Evolutionary conservation across 2,329 filamentous ascomycete species (phyloP).

Genomic region (Colletotrichum eleusines): DNA sequence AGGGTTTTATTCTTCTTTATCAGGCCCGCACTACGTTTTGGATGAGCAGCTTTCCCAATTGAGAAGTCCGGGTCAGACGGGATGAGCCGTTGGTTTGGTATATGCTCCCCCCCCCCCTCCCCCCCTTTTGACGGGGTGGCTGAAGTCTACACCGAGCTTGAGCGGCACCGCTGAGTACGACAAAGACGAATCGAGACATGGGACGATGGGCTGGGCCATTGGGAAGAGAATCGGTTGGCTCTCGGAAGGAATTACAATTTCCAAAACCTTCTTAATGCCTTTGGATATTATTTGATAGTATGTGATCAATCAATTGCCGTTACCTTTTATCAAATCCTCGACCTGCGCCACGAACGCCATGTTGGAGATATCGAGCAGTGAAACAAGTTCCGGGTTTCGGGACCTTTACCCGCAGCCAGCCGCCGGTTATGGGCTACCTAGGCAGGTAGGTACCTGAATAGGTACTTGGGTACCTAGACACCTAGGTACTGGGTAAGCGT

Average conservation of each 20-base stretch:
- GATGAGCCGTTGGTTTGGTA: background rate
- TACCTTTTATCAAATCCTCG: background rate
- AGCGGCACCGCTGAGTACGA: too few relatives aligned
- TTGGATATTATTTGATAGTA: too few relatives aligned
- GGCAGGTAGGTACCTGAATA: too few relatives aligned
- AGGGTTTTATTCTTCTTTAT: background rate
- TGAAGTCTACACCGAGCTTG: background rate
- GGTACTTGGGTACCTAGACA: too few relatives aligned
- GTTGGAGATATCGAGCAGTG: background rate
- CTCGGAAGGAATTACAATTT: background rate
- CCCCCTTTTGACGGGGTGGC: background rate
- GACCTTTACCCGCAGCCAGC: constrained; percentile 19
- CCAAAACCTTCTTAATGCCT: background rate
- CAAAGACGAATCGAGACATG: constrained; percentile 2
- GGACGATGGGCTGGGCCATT: background rate
- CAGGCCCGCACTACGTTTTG: constrained; percentile 24
- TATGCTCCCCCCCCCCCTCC: background rate
- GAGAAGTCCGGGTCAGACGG: background rate
- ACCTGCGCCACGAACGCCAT: constrained; percentile 7
- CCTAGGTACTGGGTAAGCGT: too few relatives aligned
- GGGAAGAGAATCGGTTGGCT: background rate
- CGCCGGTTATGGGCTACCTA: background rate
- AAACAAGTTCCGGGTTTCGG: constrained; percentile 40
- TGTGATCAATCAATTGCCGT: too few relatives aligned
- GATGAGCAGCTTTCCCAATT: background rate